Evolutionary conservation across 2,329 filamentous ascomycete genomes (phyloP), one percentile per base, ranked within the genome.

Genomic region (Claviceps digitariae): DNA sequence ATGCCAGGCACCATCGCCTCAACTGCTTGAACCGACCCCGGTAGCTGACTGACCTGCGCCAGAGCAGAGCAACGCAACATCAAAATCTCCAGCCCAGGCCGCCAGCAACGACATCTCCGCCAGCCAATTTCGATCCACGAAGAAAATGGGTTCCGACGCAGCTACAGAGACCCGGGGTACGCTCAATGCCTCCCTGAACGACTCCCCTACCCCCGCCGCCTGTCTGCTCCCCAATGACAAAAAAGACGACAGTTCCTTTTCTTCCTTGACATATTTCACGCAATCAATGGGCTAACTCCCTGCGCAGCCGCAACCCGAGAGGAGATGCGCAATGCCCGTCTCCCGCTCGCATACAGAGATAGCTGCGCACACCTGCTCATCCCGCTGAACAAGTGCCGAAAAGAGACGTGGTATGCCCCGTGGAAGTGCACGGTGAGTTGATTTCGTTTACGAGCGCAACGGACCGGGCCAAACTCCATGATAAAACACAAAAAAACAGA

Each of bases 331-430:
- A 88, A 89, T 64, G 90, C 90, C 61, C 84, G 82, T 66, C 79
- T 97, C 51, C 91, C 93, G 13, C 72, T 97, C 52, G 79, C 86
- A 63, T 98, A 98, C 79, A 83, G 93, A 68, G 93, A 98, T 73
- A 90, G 84, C 73, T 98, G 93, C 75, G 93, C 90, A 58, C 83
- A 93, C 72, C 85, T 98, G 48, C 77, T 97, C 57, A 96, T 97
- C 59, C 93, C 93, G 17, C 79, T 98, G 62, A 98, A 98, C 76
- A 86, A 86, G 66, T 98, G 93, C 79, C 90, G 93, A 57, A 80
- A 82, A 72, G 85, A 94, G 62, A 86, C 89, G 58, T 97, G 86
- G 76, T 98, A 95, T 71, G 74, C 96, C 64, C 90, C 90, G 20
- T 98, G 93, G 93, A 96, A 95, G 79, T 98, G 93, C 72, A 82